Base-by-base conservation (phyloP, 2,329 filamentous ascomycete species). In the Neopestalotiopsis rosae region DNA sequence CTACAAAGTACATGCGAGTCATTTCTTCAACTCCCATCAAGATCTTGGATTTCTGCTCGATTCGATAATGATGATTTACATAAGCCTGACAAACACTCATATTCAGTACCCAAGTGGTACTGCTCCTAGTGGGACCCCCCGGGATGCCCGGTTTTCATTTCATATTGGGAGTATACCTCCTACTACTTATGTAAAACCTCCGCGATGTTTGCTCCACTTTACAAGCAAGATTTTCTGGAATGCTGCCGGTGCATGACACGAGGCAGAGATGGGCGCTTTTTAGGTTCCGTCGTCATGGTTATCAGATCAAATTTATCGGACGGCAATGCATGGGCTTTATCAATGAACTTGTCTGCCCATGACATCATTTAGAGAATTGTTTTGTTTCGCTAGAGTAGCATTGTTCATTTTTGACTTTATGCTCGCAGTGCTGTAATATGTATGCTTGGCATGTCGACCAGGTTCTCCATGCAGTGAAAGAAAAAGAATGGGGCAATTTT, bases 41-140 rank as follows among this genome's bases (percentile, higher is more conserved):
- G 45, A 24, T 24, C 45, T 52, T 17, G 45, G 24, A 62, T 62
- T 62, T 34, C 34, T 62, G 59, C 34, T 34, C 30, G 34, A 62
- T 42, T 62, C 59, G 34, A 62, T 13, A 62, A n/a, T 14, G 9
- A 9, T 20, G 12, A 34, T 62, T 62, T 62, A 62, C 30, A 62
- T 62, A 62, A 62, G 59, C 59, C 59, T 62, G 59, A 62, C 30
- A 62, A 62, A 62, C 59, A 14, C 20, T 40, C 34, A 34, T 62
- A 13, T 34, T 62, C 17, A 34, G 34, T 10, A 38, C 34, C 34
- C 42, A 28, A n/a, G 17, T 52, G 45, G n/a, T 52, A 17, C 45
- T 52, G 14, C 20, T 17, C 3, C 9, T 17, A 10, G 59, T 62
- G 59, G 59, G 32, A 34, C 59, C 30, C 59, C 30, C 32, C 59